Evolutionary conservation across 176 grass and related monocot genomes (phyloP).

Genomic region (Raddia guianensis): DNA sequence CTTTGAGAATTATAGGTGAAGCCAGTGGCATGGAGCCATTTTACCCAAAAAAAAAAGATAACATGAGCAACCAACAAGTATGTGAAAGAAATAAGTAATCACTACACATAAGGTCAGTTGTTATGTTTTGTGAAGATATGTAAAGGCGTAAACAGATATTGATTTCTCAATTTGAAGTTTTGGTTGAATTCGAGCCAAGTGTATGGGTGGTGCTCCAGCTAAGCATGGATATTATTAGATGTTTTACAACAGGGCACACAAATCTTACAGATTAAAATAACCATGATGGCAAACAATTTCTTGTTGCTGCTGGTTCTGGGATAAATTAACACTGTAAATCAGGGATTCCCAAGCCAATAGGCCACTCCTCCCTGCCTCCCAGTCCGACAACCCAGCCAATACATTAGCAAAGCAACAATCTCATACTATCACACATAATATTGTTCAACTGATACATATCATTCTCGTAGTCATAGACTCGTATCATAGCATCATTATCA

Average conservation of each 20-base stretch:
- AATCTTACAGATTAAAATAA: slow-evolving; percentile 9
- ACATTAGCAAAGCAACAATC: no score
- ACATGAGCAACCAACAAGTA: slow-evolving; percentile 5
- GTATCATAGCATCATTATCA: no score
- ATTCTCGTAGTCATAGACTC: no score
- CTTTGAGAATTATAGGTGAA: no score
- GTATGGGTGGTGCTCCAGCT: background rate
- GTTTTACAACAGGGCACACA: background rate
- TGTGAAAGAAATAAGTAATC: background rate
- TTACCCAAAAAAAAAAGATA: slow-evolving; percentile 17
- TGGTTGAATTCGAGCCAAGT: background rate
- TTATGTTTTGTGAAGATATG: background rate
- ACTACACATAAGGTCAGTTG: background rate
- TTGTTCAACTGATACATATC: no score
- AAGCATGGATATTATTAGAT: background rate
- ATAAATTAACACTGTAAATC: slow-evolving; percentile 18
- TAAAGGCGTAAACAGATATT: background rate
- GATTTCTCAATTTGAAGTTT: background rate
- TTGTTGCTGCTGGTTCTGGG: background rate
- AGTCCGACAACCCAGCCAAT: no score
- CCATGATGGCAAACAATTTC: background rate
- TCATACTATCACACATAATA: no score
- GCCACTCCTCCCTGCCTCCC: no score
- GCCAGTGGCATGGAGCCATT: no score
- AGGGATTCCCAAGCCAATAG: no score